Base-by-base conservation (phyloP, 1,284 basidiomycete genomes). In the Hemileia vastatrix region DNA sequence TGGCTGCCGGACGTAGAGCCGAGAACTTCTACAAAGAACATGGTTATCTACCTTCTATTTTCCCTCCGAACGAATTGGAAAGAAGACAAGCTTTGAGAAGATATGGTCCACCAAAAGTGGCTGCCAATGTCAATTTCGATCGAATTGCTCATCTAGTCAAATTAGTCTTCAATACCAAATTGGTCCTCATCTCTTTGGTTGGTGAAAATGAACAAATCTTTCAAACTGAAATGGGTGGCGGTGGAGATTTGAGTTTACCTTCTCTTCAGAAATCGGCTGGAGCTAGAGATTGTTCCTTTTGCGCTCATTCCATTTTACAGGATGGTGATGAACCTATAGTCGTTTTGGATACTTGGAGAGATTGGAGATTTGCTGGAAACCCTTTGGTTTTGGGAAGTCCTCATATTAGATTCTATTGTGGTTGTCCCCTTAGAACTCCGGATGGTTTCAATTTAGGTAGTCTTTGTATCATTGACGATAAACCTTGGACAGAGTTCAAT, bases 361-460 rank as follows among this genome's bases (percentile, higher is more conserved):
- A 96, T 76, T 96, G 93, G 92, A 81, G 92, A 13, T 96, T 96
- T 74, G 79, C 82, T 3, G 83, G 83, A 40, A 77, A 94, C 83
- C 92, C 92, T 0, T 79, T 87, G 54, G 88, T 91, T 24, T 77
- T 77, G 3, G 85, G 83, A 1, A 67, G 78, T 23, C 87, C 89
- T 1, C 76, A 84, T 66, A 81, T 91, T 23, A 83, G 89, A 31
- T 96, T 96, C 76, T 95, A 94, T 72, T 92, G 92, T 3, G 91
- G 89, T 15, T 88, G 89, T 24, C 92, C 92, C 1, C 74, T 96
- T 47, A 82, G 89, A 23, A 95, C 92, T 0, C 81, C 86, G 53
- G 90, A 95, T 65, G 93, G 92, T 2, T 86, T 81, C 77, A 96
- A 95, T 71, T 85, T 96, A 63, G 91, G 91, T 71, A 88, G 86